Percentiles rank a stretch among this genome's conserved stretches.
phyloP scores from a whole-genome alignment of 176 grass and related monocot species.

The Miscanthus lutarioriparius region DNA sequence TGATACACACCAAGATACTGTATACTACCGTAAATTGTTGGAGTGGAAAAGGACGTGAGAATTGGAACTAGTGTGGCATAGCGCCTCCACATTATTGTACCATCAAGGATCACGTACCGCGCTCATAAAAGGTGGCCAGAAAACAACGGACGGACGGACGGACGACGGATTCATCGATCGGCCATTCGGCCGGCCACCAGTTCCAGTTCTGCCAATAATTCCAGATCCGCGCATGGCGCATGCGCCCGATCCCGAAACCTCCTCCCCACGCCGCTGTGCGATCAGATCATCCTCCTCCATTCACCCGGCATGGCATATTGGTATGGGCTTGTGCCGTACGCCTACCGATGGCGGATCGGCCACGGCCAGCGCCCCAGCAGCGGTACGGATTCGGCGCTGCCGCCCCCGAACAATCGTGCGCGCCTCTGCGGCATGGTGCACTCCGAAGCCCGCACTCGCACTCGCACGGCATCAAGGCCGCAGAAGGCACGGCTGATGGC shows the following conservation, averaged over 20 bases:
- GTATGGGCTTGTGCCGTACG: conserved; percentile 3
- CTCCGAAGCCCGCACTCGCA: too few species aligned
- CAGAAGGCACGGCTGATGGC: too few species aligned
- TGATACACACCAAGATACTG: too few species aligned
- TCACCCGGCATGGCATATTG: conserved; percentile 4
- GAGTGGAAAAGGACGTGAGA: not conserved
- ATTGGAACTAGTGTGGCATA: not conserved
- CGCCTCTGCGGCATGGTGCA: not conserved
- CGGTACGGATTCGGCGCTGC: not conserved
- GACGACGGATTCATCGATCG: not conserved
- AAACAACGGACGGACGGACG: not conserved
- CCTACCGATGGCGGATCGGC: not conserved
- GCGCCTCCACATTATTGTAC: conserved; percentile 27
- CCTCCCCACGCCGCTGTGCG: not conserved
- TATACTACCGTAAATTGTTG: not conserved
- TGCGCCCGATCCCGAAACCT: not conserved
- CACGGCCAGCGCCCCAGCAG: not conserved
- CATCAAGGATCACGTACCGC: conserved; percentile 23
- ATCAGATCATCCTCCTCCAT: not conserved
- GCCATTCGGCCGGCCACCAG: not conserved
- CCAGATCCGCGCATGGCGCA: not conserved
- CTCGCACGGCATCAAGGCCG: too few species aligned
- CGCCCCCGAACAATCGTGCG: not conserved
- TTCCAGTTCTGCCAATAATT: not conserved
- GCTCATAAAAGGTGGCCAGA: conserved; percentile 21